Evolutionary conservation across 2,329 filamentous ascomycete genomes (phyloP).

Genomic region (Amphichorda felina): DNA sequence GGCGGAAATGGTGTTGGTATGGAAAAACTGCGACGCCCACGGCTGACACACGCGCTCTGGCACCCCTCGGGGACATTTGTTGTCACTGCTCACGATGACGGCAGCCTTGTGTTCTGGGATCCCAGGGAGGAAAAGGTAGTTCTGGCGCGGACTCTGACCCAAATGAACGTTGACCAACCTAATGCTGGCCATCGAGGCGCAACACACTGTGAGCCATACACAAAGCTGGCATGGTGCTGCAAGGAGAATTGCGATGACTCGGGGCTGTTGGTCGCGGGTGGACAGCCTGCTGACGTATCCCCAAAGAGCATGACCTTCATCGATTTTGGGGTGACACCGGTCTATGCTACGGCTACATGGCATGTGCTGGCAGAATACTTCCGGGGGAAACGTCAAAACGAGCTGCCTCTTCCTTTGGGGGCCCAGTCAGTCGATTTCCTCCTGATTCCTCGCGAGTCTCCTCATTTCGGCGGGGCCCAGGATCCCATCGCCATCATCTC

Average conservation of each 20-base stretch:
- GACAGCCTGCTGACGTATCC: constrained; percentile 52
- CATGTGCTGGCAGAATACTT: constrained; percentile 71
- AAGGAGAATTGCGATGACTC: constrained; percentile 92
- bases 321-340: constrained; percentile 78
- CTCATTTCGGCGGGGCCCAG: constrained; percentile 77
- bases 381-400: constrained; percentile 58
- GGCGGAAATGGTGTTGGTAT: constrained; percentile 61
- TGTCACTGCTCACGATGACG: constrained; percentile 78
- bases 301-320: constrained; percentile 77
- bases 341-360: constrained; percentile 88
- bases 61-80: constrained; percentile 91
- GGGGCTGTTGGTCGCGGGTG: constrained; percentile 75
- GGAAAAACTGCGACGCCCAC: constrained; percentile 55
- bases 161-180: constrained; percentile 61
- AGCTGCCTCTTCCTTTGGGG: constrained; percentile 65
- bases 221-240: constrained; percentile 78
- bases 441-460: constrained; percentile 68
- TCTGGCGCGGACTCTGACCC: constrained; percentile 69
- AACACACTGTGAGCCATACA: constrained; percentile 1
- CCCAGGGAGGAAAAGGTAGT: constrained; percentile 75
- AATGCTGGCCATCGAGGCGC: constrained; percentile 32
- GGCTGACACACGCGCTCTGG: constrained; percentile 76
- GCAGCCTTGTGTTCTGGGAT: constrained; percentile 91
- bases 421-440: constrained; percentile 72
- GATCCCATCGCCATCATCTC: constrained; percentile 81